Base-by-base conservation (phyloP, 2,329 filamentous ascomycete species). In the Teratosphaeria viscida region DNA sequence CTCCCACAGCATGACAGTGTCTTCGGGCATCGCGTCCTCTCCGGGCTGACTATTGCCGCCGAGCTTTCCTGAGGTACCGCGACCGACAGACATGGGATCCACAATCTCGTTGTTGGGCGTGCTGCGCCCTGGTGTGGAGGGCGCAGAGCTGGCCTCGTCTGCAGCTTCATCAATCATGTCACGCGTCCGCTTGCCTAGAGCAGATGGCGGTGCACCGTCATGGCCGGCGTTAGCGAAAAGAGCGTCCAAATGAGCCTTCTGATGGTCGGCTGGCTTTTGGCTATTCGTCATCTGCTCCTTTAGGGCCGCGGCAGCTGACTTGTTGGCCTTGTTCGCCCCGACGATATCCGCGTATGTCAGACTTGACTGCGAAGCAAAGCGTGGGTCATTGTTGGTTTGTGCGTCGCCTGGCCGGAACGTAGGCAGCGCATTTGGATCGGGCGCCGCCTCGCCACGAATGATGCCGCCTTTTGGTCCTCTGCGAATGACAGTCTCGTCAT, bases 1-100 rank as follows among this genome's bases (percentile, higher is more conserved):
- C 71, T 99, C 94, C 94, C 94, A 99, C 12, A 99, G 79, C 61
- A 87, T 85, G 57, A 99, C 89, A 19, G 86, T 90, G 70, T 99
- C 94, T 61, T 85, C 80, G 2, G 88, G 84, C 19, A 82, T 81
- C 49, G 85, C 86, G 58, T 87, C 85, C 2, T 71, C 68, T 12
- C 78, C 75, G 23, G 81, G 75, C 49, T 77, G 72, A 14, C 79
- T 78, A 55, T 75, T 75, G 37, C 80, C 68, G 43, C 70, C 70
- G 4, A 72, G 65, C 14, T 67, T 65, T 29, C 70, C 70, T 19
- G 70, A 72, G 3, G 67, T 67, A 54, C 69, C 69, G 34, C 63
- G 63, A 57, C 56, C 56, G 52, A 57, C 62, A 49, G 43, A 49
- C 55, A 61, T 63, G 1, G 67, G 65, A 32, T 71, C 63, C 5